These are phyloP conservation scores for Pyrus betulifolia DNA, from an alignment of 306 rosid genomes.

Conservation along the genomic window DNA sequence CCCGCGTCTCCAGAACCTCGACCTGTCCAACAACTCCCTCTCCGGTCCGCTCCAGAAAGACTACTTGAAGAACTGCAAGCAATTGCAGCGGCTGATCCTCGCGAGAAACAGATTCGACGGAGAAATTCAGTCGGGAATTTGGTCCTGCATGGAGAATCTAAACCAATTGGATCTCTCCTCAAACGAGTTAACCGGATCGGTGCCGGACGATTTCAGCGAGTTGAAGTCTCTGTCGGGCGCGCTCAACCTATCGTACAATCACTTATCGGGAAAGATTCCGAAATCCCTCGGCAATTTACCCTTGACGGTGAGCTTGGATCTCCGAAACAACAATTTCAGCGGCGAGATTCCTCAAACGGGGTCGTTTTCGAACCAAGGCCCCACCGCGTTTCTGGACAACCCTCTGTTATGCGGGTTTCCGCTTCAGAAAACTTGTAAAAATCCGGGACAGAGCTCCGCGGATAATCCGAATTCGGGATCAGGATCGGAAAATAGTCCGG, in stretches of 20 bases:
- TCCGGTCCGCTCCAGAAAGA: conserved; percentile 45
- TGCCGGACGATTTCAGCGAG: conserved; percentile 55
- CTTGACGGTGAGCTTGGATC: conserved; percentile 71
- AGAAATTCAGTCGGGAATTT: conserved; percentile 49
- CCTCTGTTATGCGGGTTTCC: conserved; percentile 81
- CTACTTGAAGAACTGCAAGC: conserved; percentile 43
- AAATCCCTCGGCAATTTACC: conserved; percentile 69
- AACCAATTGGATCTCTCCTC: conserved; percentile 71
- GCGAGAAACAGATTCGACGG: conserved; percentile 62
- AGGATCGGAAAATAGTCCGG: neutral
- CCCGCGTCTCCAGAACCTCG: conserved; percentile 76
- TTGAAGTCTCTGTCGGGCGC: conserved; percentile 68
- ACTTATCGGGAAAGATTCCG: conserved; percentile 62
- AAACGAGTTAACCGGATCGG: conserved; percentile 51
- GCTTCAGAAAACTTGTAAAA: conserved; percentile 54
- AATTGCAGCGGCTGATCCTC: conserved; percentile 61
- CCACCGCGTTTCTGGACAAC: conserved; percentile 84
- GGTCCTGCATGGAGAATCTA: conserved; percentile 46
- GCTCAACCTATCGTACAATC: conserved; percentile 81
- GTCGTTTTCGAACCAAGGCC: conserved; percentile 84
- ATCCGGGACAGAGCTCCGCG: conserved; percentile 31
- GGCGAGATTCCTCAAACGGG: conserved; percentile 96
- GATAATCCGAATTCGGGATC: conserved; percentile 31
- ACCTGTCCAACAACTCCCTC: conserved; percentile 76
- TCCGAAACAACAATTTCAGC: conserved; percentile 61